phyloP scores from a whole-genome alignment of 306 rosid species.

The Acacia melanoxylon region DNA sequence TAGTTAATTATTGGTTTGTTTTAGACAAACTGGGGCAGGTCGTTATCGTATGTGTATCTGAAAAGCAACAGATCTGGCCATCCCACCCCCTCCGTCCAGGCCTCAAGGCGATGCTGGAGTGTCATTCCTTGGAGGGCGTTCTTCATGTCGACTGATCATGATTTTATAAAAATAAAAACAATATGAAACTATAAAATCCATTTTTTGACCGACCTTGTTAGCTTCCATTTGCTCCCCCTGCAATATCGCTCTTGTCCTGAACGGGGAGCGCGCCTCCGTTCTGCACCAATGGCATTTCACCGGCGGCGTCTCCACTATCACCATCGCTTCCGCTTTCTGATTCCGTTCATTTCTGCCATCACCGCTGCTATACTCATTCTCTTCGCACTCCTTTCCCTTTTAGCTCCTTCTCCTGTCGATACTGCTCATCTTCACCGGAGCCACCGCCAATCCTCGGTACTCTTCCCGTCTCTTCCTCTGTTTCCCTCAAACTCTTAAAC shows the following conservation, averaged over 20 bases:
- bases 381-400: conserved; percentile 73
- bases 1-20: neutral
- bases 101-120: neutral
- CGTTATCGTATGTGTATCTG: neutral
- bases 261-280: neutral
- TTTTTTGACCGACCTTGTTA: neutral
- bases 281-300: conserved; percentile 55
- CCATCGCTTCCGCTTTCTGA: conserved; percentile 56
- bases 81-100: neutral
- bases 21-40: neutral
- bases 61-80: neutral
- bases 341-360: conserved; percentile 70
- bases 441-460: conserved; percentile 55
- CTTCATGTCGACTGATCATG: neutral
- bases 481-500: neutral
- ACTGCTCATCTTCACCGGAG: conserved; percentile 49
- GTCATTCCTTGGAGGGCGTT: neutral
- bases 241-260: neutral
- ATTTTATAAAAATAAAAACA: neutral
- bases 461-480: conserved; percentile 2
- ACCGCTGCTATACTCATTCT: conserved; percentile 65
- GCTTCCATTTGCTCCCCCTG: neutral
- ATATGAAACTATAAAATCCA: neutral
- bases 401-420: conserved; percentile 78
- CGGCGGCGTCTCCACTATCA: conserved; percentile 85